Percentiles rank a stretch among this genome's conserved stretches.
These are phyloP conservation scores for Aureobasidium zeae DNA, from an alignment of 2,329 filamentous ascomycete genomes.

Conservation along the genomic window DNA sequence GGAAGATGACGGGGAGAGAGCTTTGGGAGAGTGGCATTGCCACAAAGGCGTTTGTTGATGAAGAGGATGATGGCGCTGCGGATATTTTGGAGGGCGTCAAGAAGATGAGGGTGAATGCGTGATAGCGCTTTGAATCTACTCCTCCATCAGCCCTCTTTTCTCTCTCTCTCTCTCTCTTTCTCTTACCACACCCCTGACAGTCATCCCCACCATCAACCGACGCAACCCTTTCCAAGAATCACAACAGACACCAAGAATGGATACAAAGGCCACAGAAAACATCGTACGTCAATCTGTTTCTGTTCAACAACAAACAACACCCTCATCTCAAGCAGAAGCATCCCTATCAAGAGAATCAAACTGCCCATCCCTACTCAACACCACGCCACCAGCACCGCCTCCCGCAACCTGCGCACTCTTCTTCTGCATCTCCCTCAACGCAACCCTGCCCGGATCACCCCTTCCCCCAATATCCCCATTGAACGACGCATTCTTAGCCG, in stretches of 20 bases:
- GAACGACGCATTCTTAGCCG: conserved; percentile 44
- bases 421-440: conserved; percentile 28
- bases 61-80: conserved; percentile 52
- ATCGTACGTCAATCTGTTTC: conserved; percentile 3
- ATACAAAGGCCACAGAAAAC: no score
- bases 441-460: conserved; percentile 47
- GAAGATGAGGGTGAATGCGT: conserved; percentile 55
- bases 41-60: conserved; percentile 58
- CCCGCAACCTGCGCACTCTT: conserved; percentile 10
- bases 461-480: conserved; percentile 44
- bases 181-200: no score
- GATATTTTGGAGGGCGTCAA: conserved; percentile 53
- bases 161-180: no score
- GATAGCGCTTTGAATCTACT: no score
- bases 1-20: conserved; percentile 60
- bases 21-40: conserved; percentile 42
- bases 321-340: conserved; percentile 4
- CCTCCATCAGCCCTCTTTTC: no score
- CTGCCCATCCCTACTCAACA: conserved; percentile 14
- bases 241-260: no score
- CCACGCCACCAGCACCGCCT: conserved; percentile 3
- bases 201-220: no score
- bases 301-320: neutral
- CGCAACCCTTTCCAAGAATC: no score
- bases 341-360: conserved; percentile 10